Evolutionary conservation across 2,329 filamentous ascomycete genomes (phyloP), one percentile per base, ranked within the genome.

Genomic region (Xylariaceae sp.): DNA sequence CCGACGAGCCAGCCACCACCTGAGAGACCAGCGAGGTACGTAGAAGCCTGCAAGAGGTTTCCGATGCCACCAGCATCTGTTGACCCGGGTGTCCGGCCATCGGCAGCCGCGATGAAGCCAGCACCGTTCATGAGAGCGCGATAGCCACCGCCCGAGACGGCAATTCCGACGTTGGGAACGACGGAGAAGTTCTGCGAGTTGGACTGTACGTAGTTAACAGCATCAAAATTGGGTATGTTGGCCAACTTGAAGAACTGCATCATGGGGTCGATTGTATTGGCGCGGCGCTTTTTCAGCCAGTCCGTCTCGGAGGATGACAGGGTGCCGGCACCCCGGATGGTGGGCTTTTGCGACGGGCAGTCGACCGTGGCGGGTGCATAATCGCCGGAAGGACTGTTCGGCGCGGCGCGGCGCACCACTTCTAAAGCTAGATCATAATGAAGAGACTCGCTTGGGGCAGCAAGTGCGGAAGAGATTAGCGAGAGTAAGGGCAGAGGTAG

Each of bases 1-100:
- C 88, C 88, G 3, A 92, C 80, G 15, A 91, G 75, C 89, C 89
- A 92, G 42, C 84, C 82, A 35, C 89, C 89, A 4, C 89, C 89
- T 16, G 87, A 91, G 1, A 92, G 73, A 1, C 87, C 89, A 21
- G 87, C 77, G 1, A 92, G 70, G 64, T 93, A 93, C 0, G 88
- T 92, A 0, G 85, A 71, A 0, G 84, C 77, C 70, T 91, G 89
- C 58, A 87, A 73, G 33, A 92, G 72, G 29, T 87, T 84, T 58
- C 86, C 88, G 7, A 91, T 73, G 27, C 88, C 84, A 1, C 86
- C 85, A 3, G 72, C 60, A 13, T 70, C 73, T 0, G 84, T 88
- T 1, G 85, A 77, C 46, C 84, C 84, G 0, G 73, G 66, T 0
- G 85, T 88, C 2, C 88, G 79, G 55, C 72, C 80, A 66, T 91